Percentiles rank a stretch among this genome's conserved stretches.
Conservation (phyloP, 179 eudicot species). For the Spinacia oleracea region DNA sequence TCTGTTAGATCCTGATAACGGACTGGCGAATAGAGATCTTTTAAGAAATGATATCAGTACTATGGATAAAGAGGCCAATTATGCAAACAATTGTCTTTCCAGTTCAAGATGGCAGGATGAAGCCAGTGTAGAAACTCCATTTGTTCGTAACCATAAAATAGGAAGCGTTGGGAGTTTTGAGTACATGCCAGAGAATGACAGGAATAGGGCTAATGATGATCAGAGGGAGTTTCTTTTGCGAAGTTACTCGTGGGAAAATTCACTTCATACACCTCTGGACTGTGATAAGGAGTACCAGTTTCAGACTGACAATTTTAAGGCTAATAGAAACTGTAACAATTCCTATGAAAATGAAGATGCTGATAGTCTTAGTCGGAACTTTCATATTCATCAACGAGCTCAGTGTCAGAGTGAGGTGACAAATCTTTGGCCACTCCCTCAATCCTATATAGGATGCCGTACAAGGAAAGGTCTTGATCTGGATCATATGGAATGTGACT, state of each 20-base stretch:
- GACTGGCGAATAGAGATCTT: slow-evolving; percentile 25
- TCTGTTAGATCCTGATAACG: slow-evolving; percentile 23
- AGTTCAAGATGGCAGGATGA: slow-evolving; percentile 41
- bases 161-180: slow-evolving; percentile 17
- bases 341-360: slow-evolving; percentile 32
- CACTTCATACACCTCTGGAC: slow-evolving; percentile 29
- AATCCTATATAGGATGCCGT: slow-evolving; percentile 25
- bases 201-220: slow-evolving; percentile 17
- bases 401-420: slow-evolving; percentile 29
- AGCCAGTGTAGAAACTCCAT: slow-evolving; percentile 31
- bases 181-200: slow-evolving; percentile 19
- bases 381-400: slow-evolving; percentile 29
- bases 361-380: slow-evolving; percentile 28
- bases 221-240: slow-evolving; percentile 32
- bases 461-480: slow-evolving; percentile 24
- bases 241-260: slow-evolving; percentile 42
- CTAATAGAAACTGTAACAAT: slow-evolving; percentile 30
- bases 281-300: slow-evolving; percentile 35
- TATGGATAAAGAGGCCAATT: slow-evolving; percentile 28
- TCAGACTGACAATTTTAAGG: slow-evolving; percentile 31
- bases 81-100: slow-evolving; percentile 18
- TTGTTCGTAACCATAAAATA: slow-evolving; percentile 25
- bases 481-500: slow-evolving; percentile 19
- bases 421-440: slow-evolving; percentile 30
- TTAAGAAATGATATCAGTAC: slow-evolving; percentile 24